Conservation (phyloP, 2,329 filamentous ascomycete species). For the Aspergillus ustus region DNA sequence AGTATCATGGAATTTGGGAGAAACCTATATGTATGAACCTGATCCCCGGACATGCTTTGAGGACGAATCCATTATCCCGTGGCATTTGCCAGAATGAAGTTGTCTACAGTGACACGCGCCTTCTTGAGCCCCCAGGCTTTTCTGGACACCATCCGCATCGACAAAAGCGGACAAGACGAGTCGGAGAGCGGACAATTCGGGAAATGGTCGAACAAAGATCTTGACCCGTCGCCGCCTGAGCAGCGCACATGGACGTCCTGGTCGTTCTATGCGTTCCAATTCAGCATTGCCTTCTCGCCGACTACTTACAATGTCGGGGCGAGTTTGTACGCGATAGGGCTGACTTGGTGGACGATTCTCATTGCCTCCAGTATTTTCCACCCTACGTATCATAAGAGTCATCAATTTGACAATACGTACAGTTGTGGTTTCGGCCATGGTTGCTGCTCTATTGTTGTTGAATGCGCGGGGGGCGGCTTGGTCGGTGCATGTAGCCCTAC, state of each 20-base stretch:
- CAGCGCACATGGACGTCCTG: not conserved
- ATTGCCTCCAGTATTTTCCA: not conserved
- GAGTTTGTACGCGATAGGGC: not conserved
- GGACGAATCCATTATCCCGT: not conserved
- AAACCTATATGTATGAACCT: not conserved
- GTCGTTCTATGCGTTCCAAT: not conserved
- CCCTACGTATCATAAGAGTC: not conserved
- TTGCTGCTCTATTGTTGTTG: not conserved
- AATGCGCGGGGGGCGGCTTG: not conserved
- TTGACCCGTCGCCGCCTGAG: constrained; percentile 3
- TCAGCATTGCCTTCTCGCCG: constrained; percentile 2
- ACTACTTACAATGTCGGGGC: constrained; percentile 3
- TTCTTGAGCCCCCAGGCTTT: not conserved
- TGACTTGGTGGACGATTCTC: constrained; percentile 5
- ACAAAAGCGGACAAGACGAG: not conserved
- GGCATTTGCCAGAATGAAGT: not conserved
- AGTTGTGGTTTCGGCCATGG: not conserved
- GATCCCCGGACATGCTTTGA: not conserved
- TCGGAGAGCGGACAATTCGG: not conserved
- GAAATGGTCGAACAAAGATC: constrained; percentile 7
- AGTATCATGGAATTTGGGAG: not conserved
- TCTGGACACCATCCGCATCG: not conserved
- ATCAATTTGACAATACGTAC: not conserved
- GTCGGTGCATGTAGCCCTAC: not conserved
- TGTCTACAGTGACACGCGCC: not conserved